Evolutionary conservation across 23 red algal species (phyloP), one percentile per base, ranked within the genome.

Genomic region (Gracilaria domingensis): DNA sequence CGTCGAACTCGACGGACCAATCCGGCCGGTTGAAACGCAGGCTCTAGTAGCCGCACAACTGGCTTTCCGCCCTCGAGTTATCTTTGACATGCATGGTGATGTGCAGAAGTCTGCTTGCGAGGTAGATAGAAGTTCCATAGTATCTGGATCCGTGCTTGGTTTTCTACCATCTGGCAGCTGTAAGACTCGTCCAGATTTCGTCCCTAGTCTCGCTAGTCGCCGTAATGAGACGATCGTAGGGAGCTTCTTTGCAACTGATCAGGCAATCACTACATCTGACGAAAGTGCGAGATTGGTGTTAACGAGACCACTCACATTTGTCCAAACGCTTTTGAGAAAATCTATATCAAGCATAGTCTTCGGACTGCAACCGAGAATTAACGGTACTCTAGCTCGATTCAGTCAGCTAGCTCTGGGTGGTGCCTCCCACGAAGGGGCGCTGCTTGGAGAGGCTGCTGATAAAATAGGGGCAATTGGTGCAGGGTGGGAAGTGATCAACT

Each of bases 11-110:
- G 69, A 74, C 24, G 69, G 69, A n/a, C 69, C 69, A 38, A 74
- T 74, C 69, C 21, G 69, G 16, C 69, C 69, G 0, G 69, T 74
- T 17, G 69, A 74, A 44, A 74, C 69, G 24, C 69, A 74, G 39
- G 69, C 69, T 74, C 3, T 74, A 20, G 23, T 74, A 16, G 69
- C 69, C 36, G 69, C 20, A 3, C 39, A 42, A 21, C 69, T 42
- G 16, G 39, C 36, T 17, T 74, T 74, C 69, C 69, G 69, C 36
- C 69, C 69, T 42, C 69, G 39, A 8, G 69, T 40, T 45, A 24
- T 42, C 5, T 1, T 74, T 21, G 69, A 74, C 36, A 42, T 74
- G 69, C 69, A 74, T 74, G 69, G 69, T 45, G 69, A 74, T 36
- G 1, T 42, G 34, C 69, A 74, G 69, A 74, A 74, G 21, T 42